Conservation (phyloP, 306 rosid species). For the Boehmeria nivea region DNA sequence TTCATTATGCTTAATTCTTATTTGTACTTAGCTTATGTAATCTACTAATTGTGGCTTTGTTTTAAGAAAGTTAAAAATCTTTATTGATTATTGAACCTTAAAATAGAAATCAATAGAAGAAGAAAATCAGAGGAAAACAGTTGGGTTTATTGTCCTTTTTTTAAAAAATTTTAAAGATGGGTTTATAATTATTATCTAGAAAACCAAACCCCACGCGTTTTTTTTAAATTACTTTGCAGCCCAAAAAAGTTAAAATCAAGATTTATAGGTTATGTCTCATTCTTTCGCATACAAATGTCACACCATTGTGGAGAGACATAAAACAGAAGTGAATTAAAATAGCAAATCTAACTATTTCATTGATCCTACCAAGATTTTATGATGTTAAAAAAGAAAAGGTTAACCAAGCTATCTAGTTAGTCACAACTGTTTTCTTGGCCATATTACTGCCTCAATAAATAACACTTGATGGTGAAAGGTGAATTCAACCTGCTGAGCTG, state of each 20-base stretch:
- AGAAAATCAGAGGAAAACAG: too few relatives aligned
- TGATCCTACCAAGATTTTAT: background rate
- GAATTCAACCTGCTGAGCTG: conserved; percentile 4
- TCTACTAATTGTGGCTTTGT: too few relatives aligned
- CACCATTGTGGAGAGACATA: background rate
- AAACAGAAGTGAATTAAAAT: background rate
- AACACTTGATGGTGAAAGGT: conserved; percentile 4
- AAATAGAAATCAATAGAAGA: too few relatives aligned
- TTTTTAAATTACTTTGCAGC: background rate
- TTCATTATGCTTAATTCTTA: too few relatives aligned
- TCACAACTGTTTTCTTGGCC: background rate
- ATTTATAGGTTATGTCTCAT: background rate
- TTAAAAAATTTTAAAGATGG: too few relatives aligned
- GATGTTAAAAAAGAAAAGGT: background rate
- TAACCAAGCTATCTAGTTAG: background rate
- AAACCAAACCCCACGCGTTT: conserved; percentile 3
- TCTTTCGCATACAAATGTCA: too few relatives aligned
- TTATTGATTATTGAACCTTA: too few relatives aligned
- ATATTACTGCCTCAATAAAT: background rate
- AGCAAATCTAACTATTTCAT: background rate
- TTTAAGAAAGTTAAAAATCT: too few relatives aligned
- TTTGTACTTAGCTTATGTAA: too few relatives aligned
- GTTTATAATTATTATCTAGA: background rate
- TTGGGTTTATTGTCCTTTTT: too few relatives aligned
- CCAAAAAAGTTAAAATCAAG: background rate